Evolutionary conservation across 2,329 filamentous ascomycete genomes (phyloP), one percentile per base, ranked within the genome.

Genomic region (Esteya vermicola): DNA sequence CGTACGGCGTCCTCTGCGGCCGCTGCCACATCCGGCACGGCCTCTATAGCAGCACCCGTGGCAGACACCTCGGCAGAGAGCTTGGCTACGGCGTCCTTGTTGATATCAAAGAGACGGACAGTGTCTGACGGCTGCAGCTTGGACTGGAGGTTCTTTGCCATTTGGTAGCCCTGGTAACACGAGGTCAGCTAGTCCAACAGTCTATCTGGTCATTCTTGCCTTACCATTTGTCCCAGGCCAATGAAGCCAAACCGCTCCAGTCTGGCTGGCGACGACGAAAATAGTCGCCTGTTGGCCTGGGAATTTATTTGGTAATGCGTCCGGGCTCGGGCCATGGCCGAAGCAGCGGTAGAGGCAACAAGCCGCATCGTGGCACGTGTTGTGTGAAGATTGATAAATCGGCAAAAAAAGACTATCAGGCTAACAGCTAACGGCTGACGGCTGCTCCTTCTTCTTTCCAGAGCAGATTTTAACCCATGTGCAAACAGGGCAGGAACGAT

Each of bases 81-180:
- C 36, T 58, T 61, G 43, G 61, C 56, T 51, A 62, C 60, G 5
- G 67, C 63, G 27, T 61, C 58, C 27, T 56, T 55, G 51, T 77
- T 75, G 54, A 76, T 67, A 52, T 77, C 72, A 48, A 68, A 75
- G 42, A 77, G 56, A 41, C 59, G 61, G 33, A 77, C 50, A 33
- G 60, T 65, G 53, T 76, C 72, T 33, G 52, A 57, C 1, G 69
- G 57, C 22, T 59, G 51, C 26, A 76, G 60, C 54, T 73, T 75
- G 25, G 67, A 60, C 53, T 73, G 71, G 4, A 77, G 64, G 52
- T 76, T 77, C 57, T 66, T 70, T 45, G 71, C 72, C 72, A 77
- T 76, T 59, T 74, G 71, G 50, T 69, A 75, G 32, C 72, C 72
- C 71, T 75, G 37, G 7, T 2, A 13, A 39, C 13, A 25, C 9